Percentiles rank a stretch among this genome's conserved stretches.
phyloP scores from a whole-genome alignment of 495 filamentous ascomycete genomes.

The Thozetella sp. region DNA sequence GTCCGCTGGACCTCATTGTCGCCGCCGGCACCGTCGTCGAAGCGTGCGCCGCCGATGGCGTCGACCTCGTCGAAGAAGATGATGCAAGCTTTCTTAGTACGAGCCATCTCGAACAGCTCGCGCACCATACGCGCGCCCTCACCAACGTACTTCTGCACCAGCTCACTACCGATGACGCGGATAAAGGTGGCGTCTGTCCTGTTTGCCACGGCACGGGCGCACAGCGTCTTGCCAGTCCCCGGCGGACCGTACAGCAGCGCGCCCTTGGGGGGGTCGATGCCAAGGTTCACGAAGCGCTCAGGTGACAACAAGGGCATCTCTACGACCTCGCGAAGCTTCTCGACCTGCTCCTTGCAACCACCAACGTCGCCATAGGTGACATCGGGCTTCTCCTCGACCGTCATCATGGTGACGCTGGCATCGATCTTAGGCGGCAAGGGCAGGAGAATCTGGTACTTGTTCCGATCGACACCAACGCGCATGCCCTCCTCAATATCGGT shows the following conservation, averaged over 20 bases:
- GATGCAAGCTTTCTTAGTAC: slow-evolving; percentile 99
- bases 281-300: slow-evolving; percentile 94
- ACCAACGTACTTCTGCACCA: slow-evolving; percentile 98
- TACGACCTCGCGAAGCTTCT: slow-evolving; percentile 97
- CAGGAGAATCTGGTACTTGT: slow-evolving; percentile 98
- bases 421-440: slow-evolving; percentile 99
- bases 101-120: slow-evolving; percentile 98
- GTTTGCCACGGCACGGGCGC: slow-evolving; percentile 95
- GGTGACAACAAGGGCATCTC: slow-evolving; percentile 97
- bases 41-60: slow-evolving; percentile 95
- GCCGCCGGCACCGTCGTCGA: slow-evolving; percentile 96
- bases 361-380: slow-evolving; percentile 99
- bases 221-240: slow-evolving; percentile 97
- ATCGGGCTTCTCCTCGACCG: slow-evolving; percentile 98
- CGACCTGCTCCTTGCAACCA: slow-evolving; percentile 98
- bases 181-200: slow-evolving; percentile 98
- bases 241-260: slow-evolving; percentile 96
- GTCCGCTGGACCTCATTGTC: slow-evolving; percentile 99
- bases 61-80: slow-evolving; percentile 99
- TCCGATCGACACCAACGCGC: slow-evolving; percentile 96
- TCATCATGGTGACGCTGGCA: slow-evolving; percentile 99
- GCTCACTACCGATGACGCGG: slow-evolving; percentile 93
- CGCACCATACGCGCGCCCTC: slow-evolving; percentile 98
- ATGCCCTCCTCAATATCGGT: slow-evolving; percentile 99
- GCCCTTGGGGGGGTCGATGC: slow-evolving; percentile 98